Evolutionary conservation across 371 early-diverging fungal species (phyloP).

Genomic region (Syncephalis plumigaleata): DNA sequence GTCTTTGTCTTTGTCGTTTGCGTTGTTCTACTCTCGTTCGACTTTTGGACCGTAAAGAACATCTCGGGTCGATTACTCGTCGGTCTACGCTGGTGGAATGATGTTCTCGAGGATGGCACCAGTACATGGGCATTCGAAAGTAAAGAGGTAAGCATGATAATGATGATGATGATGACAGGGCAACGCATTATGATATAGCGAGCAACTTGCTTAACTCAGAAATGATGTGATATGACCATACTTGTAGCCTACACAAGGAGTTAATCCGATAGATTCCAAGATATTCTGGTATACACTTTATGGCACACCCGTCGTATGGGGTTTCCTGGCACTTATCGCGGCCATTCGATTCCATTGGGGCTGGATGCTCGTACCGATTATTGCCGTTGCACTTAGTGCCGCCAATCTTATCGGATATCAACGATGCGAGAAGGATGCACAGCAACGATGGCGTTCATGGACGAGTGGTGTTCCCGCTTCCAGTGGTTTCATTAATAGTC

Average conservation of each 20-base stretch:
- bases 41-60: conserved; percentile 98
- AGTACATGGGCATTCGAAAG: conserved; percentile 92
- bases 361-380: conserved; percentile 73
- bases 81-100: conserved; percentile 97
- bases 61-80: conserved; percentile 89
- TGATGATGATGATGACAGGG: not conserved
- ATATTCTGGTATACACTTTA: conserved; percentile 88
- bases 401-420: conserved; percentile 92
- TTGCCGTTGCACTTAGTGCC: conserved; percentile 63
- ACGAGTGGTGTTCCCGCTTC: conserved; percentile 8
- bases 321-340: conserved; percentile 55
- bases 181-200: too few relatives aligned
- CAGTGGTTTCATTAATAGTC: too few relatives aligned
- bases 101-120: conserved; percentile 81
- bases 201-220: too few relatives aligned
- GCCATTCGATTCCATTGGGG: conserved; percentile 41
- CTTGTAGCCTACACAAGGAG: conserved; percentile 41
- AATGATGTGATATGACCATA: too few relatives aligned
- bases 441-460: conserved; percentile 33
- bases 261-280: conserved; percentile 76
- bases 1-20: conserved; percentile 83
- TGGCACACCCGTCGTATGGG: conserved; percentile 72
- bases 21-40: conserved; percentile 78
- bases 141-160: conserved; percentile 42
- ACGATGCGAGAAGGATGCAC: conserved; percentile 83